These are phyloP conservation scores for Aspergillus fischeri DNA, from an alignment of 2,329 filamentous ascomycete species.

Conservation along the genomic window DNA sequence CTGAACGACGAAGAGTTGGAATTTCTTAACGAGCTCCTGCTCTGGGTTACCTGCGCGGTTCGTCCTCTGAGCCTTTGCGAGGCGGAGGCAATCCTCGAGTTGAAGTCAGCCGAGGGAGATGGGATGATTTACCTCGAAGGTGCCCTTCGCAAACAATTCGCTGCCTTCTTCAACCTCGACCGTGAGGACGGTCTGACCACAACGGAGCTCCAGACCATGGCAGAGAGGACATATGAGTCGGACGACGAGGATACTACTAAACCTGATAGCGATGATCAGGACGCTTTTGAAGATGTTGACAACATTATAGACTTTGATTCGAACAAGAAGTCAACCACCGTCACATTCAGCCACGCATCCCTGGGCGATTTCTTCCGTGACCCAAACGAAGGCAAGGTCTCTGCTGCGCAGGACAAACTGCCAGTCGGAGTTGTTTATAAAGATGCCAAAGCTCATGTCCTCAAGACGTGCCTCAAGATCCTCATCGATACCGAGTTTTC, in stretches of 20 bases:
- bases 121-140: slow-evolving; percentile 35
- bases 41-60: slow-evolving; percentile 46
- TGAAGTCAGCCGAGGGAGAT: slow-evolving; percentile 40
- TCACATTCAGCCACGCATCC: slow-evolving; percentile 22
- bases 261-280: not conserved
- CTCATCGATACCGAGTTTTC: not conserved
- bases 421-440: slow-evolving; percentile 15
- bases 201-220: slow-evolving; percentile 12
- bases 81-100: slow-evolving; percentile 43
- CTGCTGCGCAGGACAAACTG: slow-evolving; percentile 5
- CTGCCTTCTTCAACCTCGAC: slow-evolving; percentile 46
- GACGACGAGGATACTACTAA: slow-evolving; percentile 7
- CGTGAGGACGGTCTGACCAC: slow-evolving; percentile 38
- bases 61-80: slow-evolving; percentile 43
- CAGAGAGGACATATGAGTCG: not conserved
- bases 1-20: slow-evolving; percentile 30
- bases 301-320: slow-evolving; percentile 16
- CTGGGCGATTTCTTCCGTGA: slow-evolving; percentile 21
- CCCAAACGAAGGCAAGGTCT: slow-evolving; percentile 11
- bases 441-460: slow-evolving; percentile 8
- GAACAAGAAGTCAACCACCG: slow-evolving; percentile 11
- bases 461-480: slow-evolving; percentile 2
- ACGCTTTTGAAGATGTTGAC: slow-evolving; percentile 8
- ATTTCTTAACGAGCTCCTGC: slow-evolving; percentile 47
- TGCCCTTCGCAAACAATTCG: slow-evolving; percentile 43